These are phyloP conservation scores for Bretziella fagacearum DNA, from an alignment of 2,329 filamentous ascomycete species.

Conservation along the genomic window DNA sequence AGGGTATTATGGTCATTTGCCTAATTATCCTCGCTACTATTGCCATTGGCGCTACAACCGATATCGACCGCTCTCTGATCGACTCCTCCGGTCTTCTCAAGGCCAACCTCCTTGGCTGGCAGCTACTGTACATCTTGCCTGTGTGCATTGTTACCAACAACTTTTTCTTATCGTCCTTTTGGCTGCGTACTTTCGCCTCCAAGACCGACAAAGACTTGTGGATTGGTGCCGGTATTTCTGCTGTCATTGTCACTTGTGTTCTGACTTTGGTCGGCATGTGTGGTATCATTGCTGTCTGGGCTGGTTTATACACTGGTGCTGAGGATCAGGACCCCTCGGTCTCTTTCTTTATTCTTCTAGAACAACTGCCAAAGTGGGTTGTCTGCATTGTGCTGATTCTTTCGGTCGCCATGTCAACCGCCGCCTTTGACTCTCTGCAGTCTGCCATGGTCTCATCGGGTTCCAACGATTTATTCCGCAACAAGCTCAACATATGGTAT, in stretches of 20 bases:
- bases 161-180: constrained; percentile 73
- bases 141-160: constrained; percentile 69
- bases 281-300: constrained; percentile 64
- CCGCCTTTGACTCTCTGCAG: constrained; percentile 66
- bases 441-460: constrained; percentile 72
- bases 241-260: constrained; percentile 46
- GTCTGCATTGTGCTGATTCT: constrained; percentile 67
- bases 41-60: constrained; percentile 56
- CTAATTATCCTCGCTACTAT: constrained; percentile 63
- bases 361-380: constrained; percentile 61
- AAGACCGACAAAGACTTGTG: constrained; percentile 63
- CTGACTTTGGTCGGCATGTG: constrained; percentile 55
- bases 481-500: constrained; percentile 58
- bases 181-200: constrained; percentile 69
- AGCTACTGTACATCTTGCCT: constrained; percentile 69
- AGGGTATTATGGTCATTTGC: constrained; percentile 59
- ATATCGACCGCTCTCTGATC: constrained; percentile 53
- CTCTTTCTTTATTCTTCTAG: constrained; percentile 59
- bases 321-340: constrained; percentile 41
- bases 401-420: constrained; percentile 58
- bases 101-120: constrained; percentile 59
- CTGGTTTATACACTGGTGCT: constrained; percentile 50
- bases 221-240: constrained; percentile 55
- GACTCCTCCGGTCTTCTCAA: constrained; percentile 52
- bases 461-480: constrained; percentile 72